A percentile compares a stretch with the other conserved stretches of the same genome.
phyloP scores from a whole-genome alignment of 2,329 filamentous ascomycete genomes.

The Alternaria triticimaculans region DNA sequence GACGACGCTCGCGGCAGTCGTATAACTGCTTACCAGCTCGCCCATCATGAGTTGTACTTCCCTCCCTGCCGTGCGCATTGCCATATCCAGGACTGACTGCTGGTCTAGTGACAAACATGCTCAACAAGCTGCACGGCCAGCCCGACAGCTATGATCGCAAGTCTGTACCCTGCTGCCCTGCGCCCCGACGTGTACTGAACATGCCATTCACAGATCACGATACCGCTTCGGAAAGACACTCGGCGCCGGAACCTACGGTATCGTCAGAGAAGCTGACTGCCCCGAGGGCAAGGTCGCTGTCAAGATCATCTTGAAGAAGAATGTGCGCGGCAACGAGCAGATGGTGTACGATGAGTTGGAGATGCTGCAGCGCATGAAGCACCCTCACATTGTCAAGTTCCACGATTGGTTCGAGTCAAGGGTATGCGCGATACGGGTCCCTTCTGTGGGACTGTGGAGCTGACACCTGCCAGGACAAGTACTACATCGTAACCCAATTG shows the following conservation, averaged over 20 bases:
- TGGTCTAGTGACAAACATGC: slow-evolving; percentile 78
- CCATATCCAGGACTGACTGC: slow-evolving; percentile 19
- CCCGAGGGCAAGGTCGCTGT: slow-evolving; percentile 86
- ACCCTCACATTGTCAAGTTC: slow-evolving; percentile 96
- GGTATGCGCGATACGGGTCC: slow-evolving; percentile 58
- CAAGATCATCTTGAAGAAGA: slow-evolving; percentile 99
- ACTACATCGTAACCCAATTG: slow-evolving; percentile 97
- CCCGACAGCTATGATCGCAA: slow-evolving; percentile 99
- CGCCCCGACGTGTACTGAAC: slow-evolving; percentile 36
- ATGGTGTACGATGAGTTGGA: slow-evolving; percentile 99
- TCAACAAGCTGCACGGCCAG: slow-evolving; percentile 95
- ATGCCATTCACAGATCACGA: slow-evolving; percentile 66
- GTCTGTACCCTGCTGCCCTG: slow-evolving; percentile 58
- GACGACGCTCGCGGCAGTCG: slow-evolving; percentile 33
- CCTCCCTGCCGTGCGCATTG: slow-evolving; percentile 5
- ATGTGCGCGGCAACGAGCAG: slow-evolving; percentile 95
- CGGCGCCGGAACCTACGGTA: slow-evolving; percentile 96
- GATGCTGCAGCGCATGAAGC: slow-evolving; percentile 88
- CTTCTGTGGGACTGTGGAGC: slow-evolving; percentile 7
- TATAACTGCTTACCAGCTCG: slow-evolving; percentile 32
- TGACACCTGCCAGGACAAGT: slow-evolving; percentile 78
- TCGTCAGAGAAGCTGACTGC: slow-evolving; percentile 92
- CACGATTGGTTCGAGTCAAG: slow-evolving; percentile 99
- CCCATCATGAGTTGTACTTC: slow-evolving; percentile 46
- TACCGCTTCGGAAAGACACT: slow-evolving; percentile 94